A percentile compares a stretch with the other conserved stretches of the same genome.
Evolutionary conservation across 2,329 filamentous ascomycete genomes (phyloP).

Genomic region (Monilinia fructigena): DNA sequence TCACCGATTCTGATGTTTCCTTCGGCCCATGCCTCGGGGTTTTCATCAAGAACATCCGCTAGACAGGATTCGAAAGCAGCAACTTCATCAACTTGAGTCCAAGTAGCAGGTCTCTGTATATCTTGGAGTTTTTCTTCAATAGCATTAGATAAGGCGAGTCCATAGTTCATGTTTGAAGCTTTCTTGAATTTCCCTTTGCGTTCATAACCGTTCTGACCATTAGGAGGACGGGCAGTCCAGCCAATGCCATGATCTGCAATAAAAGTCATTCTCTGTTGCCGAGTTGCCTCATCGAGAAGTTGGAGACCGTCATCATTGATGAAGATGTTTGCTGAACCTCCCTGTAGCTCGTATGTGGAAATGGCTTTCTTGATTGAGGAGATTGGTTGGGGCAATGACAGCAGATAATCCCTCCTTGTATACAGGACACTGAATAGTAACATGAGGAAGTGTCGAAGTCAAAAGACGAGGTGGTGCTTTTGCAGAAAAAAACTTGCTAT

Average conservation of each 20-base stretch:
- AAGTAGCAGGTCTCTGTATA: constrained; percentile 2
- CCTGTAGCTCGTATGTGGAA: constrained; percentile 74
- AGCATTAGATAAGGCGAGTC: constrained; percentile 43
- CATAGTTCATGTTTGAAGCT: constrained; percentile 73
- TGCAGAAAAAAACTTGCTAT: constrained; percentile 82
- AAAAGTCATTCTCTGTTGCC: constrained; percentile 65
- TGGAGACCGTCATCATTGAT: constrained; percentile 75
- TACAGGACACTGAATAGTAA: constrained; percentile 83
- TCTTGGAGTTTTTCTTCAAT: constrained; percentile 22
- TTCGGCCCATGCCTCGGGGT: constrained; percentile 56
- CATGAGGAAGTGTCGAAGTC: constrained; percentile 59
- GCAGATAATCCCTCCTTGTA: constrained; percentile 78
- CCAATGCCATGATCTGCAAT: constrained; percentile 66
- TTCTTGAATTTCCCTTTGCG: constrained; percentile 56
- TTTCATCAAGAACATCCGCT: constrained; percentile 49
- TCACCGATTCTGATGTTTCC: constrained; percentile 61
- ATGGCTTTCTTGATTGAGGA: constrained; percentile 76
- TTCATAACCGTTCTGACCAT: constrained; percentile 57
- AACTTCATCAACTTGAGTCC: constrained; percentile 44
- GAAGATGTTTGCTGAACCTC: constrained; percentile 73
- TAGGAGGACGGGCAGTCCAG: constrained; percentile 65
- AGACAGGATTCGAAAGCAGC: constrained; percentile 49
- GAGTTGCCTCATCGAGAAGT: constrained; percentile 61
- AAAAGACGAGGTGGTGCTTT: constrained; percentile 63
- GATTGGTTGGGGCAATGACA: constrained; percentile 76